These are phyloP conservation scores for Botrytis fragariae DNA, from an alignment of 2,329 filamentous ascomycete species.

Conservation along the genomic window DNA sequence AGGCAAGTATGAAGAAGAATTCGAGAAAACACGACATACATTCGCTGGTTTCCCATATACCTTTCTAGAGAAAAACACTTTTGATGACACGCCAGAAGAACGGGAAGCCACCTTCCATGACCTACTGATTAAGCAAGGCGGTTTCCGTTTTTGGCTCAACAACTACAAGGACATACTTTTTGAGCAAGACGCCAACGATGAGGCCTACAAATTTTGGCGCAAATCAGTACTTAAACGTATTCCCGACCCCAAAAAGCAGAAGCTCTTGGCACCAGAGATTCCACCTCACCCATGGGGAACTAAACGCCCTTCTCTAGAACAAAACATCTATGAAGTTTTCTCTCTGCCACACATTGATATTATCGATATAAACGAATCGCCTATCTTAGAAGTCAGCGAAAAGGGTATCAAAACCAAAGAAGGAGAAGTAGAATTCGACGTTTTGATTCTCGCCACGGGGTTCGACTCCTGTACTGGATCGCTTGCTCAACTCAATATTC, in stretches of 20 bases:
- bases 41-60: conserved; percentile 38
- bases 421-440: conserved; percentile 36
- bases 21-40: conserved; percentile 33
- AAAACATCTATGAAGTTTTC: conserved; percentile 50
- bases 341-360: conserved; percentile 47
- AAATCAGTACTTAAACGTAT: conserved; percentile 4
- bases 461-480: conserved; percentile 41
- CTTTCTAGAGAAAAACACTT: conserved; percentile 34
- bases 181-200: conserved; percentile 35
- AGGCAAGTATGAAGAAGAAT: conserved; percentile 39
- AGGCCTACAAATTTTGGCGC: conserved; percentile 23
- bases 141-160: conserved; percentile 41
- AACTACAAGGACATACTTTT: conserved; percentile 36
- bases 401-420: conserved; percentile 39
- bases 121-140: conserved; percentile 32
- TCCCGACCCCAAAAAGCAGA: conserved; percentile 36
- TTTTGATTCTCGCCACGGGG: conserved; percentile 41
- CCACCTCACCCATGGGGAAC: conserved; percentile 47
- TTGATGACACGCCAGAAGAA: conserved; percentile 38
- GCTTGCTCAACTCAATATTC: conserved; percentile 37
- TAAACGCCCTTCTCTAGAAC: conserved; percentile 48
- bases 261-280: conserved; percentile 47
- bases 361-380: conserved; percentile 45
- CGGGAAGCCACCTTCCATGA: conserved; percentile 40
- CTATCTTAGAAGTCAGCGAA: conserved; percentile 43